Evolutionary conservation across 192 early-diverging fungal species (phyloP).

Genomic region (Allomyces javanicus): DNA sequence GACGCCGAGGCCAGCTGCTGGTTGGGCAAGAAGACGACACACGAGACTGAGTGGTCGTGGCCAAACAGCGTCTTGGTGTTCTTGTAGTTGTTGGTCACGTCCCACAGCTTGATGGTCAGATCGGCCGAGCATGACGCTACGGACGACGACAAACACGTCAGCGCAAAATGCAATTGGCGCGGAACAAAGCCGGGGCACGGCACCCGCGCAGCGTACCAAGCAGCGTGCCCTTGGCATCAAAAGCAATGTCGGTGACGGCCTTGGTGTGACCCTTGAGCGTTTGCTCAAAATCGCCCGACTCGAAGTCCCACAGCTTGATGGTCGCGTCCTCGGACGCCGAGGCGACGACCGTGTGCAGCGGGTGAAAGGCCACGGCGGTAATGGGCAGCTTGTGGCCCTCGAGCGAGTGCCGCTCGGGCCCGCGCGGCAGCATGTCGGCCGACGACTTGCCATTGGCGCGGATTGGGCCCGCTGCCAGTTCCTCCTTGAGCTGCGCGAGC

Average conservation of each 20-base stretch:
- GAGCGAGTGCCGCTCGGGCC: conserved; percentile 52
- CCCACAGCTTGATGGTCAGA: conserved; percentile 82
- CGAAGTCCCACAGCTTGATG: conserved; percentile 84
- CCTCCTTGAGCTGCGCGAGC: conserved; percentile 53
- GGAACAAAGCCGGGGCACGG: too few relatives aligned
- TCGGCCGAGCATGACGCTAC: conserved; percentile 80
- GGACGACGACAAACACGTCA: neutral
- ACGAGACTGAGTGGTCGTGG: conserved; percentile 84
- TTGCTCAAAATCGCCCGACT: conserved; percentile 77
- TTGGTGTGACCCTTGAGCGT: conserved; percentile 93
- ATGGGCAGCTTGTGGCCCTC: conserved; percentile 64
- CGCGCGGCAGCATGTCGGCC: conserved; percentile 63
- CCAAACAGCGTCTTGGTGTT: conserved; percentile 71
- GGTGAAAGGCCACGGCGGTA: conserved; percentile 68
- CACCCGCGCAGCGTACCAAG: conserved; percentile 29
- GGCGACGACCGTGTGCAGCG: conserved; percentile 59
- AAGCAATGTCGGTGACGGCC: conserved; percentile 72
- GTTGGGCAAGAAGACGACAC: conserved; percentile 45
- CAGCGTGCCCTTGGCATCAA: conserved; percentile 60
- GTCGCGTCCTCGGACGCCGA: conserved; percentile 81
- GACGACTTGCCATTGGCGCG: conserved; percentile 6
- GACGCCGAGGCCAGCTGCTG: conserved; percentile 73
- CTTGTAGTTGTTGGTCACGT: conserved; percentile 58
- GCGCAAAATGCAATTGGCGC: neutral
- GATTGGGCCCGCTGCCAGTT: conserved; percentile 23